These are phyloP conservation scores for Corymbia calophylla DNA, from an alignment of 441 rosid genomes.

Conservation along the genomic window DNA sequence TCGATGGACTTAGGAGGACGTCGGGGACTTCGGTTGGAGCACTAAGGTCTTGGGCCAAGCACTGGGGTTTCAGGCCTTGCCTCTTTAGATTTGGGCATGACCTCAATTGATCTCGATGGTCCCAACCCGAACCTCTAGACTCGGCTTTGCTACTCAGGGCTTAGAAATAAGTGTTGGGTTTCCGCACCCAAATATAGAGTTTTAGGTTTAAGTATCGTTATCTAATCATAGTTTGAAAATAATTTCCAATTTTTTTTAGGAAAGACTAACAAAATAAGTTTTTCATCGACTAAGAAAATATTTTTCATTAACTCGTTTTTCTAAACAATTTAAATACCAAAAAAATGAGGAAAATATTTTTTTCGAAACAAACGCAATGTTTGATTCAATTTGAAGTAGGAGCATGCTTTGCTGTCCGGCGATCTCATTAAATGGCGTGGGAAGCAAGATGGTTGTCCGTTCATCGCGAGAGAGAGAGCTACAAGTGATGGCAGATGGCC, in stretches of 20 bases:
- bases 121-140: not conserved
- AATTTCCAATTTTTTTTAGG: rapidly evolving
- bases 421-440: not conserved
- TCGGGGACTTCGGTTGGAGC: rapidly evolving
- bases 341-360: not conserved
- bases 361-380: not conserved
- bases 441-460: not conserved
- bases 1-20: not conserved
- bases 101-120: rapidly evolving
- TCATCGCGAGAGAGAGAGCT: not conserved
- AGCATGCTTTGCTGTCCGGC: not conserved
- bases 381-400: not conserved
- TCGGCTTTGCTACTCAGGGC: not conserved
- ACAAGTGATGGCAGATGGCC: not conserved
- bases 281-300: too few species aligned
- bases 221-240: too few species aligned
- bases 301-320: too few species aligned
- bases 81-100: not conserved
- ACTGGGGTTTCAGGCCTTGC: rapidly evolving
- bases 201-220: rapidly evolving
- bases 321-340: too few species aligned
- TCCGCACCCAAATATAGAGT: rapidly evolving
- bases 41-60: not conserved
- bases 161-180: not conserved
- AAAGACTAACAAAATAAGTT: not conserved